These are phyloP conservation scores for Postia placenta DNA, from an alignment of 768 basidiomycete species.

Conservation along the genomic window DNA sequence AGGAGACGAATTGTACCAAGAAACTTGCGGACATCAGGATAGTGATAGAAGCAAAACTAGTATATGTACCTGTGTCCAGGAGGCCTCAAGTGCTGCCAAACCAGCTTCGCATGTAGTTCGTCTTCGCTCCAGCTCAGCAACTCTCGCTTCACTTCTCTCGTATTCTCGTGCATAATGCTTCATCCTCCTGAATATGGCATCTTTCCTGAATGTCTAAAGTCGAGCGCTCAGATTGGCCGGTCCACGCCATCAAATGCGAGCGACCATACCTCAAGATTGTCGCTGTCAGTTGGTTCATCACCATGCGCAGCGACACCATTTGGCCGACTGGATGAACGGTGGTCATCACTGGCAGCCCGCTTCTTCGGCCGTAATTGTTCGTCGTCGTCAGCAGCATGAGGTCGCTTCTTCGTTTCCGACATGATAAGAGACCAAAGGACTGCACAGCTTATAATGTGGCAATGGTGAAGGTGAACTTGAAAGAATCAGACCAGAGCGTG, in stretches of 20 bases:
- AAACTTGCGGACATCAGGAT: constrained; percentile 11
- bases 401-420: constrained; percentile 15
- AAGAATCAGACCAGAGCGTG: background rate
- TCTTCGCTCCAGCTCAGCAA: constrained; percentile 23
- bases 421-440: background rate
- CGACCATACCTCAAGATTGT: constrained; percentile 23
- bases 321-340: constrained; percentile 18
- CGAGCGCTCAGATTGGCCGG: background rate
- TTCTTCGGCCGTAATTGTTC: constrained; percentile 22
- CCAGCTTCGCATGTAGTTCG: constrained; percentile 22
- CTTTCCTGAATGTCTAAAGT: constrained; percentile 23
- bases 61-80: constrained; percentile 20
- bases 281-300: constrained; percentile 24
- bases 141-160: constrained; percentile 21
- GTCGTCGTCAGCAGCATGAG: constrained; percentile 20
- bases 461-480: background rate
- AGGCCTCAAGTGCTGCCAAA: constrained; percentile 24
- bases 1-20: constrained; percentile 23
- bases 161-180: constrained; percentile 27
- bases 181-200: constrained; percentile 27
- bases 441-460: background rate
- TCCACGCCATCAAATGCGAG: background rate
- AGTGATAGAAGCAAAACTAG: background rate
- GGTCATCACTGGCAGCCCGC: constrained; percentile 19
- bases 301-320: constrained; percentile 19